Evolutionary conservation across 2,329 filamentous ascomycete genomes (phyloP).

Genomic region (Arthrobotrys musiformis): DNA sequence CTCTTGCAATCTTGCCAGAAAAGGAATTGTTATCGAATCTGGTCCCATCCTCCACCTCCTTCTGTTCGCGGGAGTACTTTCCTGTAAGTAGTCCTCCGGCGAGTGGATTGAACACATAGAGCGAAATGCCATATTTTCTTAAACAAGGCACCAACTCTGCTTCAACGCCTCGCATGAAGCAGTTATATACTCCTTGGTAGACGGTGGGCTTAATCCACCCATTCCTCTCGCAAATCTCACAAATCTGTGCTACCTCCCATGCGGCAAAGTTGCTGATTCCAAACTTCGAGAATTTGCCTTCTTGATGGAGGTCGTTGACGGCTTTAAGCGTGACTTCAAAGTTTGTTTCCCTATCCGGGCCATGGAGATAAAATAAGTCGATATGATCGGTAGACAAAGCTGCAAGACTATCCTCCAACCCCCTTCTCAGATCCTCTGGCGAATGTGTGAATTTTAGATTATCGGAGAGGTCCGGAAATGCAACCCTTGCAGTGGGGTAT

Average conservation of each 20-base stretch:
- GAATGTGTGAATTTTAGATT: conserved; percentile 23
- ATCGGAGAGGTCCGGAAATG: conserved; percentile 8
- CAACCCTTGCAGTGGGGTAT: conserved; percentile 23
- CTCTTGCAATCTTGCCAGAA: conserved; percentile 72
- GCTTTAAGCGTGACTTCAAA: conserved; percentile 83
- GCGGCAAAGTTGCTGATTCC: conserved; percentile 87
- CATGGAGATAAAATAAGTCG: conserved; percentile 83
- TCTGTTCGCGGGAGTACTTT: conserved; percentile 73
- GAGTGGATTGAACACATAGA: conserved; percentile 84
- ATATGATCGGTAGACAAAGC: conserved; percentile 61
- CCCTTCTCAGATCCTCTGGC: conserved; percentile 14
- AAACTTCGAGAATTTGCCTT: conserved; percentile 83
- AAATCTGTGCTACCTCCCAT: conserved; percentile 87
- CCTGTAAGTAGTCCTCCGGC: conserved; percentile 83
- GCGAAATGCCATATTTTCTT: conserved; percentile 78
- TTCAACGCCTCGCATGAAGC: conserved; percentile 79
- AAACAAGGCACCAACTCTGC: conserved; percentile 78
- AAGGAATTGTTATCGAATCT: conserved; percentile 68
- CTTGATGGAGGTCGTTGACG: conserved; percentile 82
- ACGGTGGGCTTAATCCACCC: conserved; percentile 85
- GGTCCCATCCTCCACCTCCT: conserved; percentile 55
- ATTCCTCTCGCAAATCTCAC: conserved; percentile 80
- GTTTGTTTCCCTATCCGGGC: conserved; percentile 73
- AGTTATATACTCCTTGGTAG: conserved; percentile 90
- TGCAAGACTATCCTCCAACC: conserved; percentile 38